Conservation (phyloP, 805 yeast species). For the Kockiozyma suomiensis region DNA sequence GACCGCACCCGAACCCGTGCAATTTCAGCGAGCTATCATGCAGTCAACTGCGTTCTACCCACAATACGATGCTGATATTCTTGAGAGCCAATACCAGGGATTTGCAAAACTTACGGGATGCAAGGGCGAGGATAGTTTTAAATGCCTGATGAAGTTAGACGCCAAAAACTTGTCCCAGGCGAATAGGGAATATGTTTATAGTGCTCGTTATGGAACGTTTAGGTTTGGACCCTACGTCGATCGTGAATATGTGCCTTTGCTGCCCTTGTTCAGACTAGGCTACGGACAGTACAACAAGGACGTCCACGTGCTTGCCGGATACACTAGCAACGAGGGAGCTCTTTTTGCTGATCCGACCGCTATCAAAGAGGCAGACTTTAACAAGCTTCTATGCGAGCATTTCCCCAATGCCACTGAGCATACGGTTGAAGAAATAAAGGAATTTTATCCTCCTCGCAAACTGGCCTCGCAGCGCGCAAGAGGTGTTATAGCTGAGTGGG, state of each 20-base stretch:
- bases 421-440: slow-evolving; percentile 10
- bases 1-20: slow-evolving; percentile 34
- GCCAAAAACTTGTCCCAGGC: slow-evolving; percentile 14
- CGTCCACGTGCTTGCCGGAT: slow-evolving; percentile 21
- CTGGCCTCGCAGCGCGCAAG: slow-evolving; percentile 14
- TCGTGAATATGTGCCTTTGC: slow-evolving; percentile 19
- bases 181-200: slow-evolving; percentile 15
- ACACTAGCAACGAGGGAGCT: slow-evolving; percentile 28
- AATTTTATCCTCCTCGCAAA: slow-evolving; percentile 13
- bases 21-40: slow-evolving; percentile 29
- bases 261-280: slow-evolving; percentile 28
- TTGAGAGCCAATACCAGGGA: slow-evolving; percentile 17
- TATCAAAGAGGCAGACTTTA: slow-evolving; percentile 10
- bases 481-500: slow-evolving; percentile 27
- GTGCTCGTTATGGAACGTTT: slow-evolving; percentile 25
- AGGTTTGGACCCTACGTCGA: slow-evolving; percentile 34
- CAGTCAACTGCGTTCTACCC: slow-evolving; percentile 33
- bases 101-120: slow-evolving; percentile 25
- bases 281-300: slow-evolving; percentile 13
- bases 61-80: slow-evolving; percentile 20
- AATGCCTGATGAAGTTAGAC: slow-evolving; percentile 20
- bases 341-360: slow-evolving; percentile 29
- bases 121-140: slow-evolving; percentile 13
- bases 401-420: slow-evolving; percentile 27
- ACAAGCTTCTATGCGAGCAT: slow-evolving; percentile 9